A percentile compares a stretch with the other conserved stretches of the same genome.
Evolutionary conservation across 2,329 filamentous ascomycete species (phyloP).

Genomic region (Ophiostoma sp.): DNA sequence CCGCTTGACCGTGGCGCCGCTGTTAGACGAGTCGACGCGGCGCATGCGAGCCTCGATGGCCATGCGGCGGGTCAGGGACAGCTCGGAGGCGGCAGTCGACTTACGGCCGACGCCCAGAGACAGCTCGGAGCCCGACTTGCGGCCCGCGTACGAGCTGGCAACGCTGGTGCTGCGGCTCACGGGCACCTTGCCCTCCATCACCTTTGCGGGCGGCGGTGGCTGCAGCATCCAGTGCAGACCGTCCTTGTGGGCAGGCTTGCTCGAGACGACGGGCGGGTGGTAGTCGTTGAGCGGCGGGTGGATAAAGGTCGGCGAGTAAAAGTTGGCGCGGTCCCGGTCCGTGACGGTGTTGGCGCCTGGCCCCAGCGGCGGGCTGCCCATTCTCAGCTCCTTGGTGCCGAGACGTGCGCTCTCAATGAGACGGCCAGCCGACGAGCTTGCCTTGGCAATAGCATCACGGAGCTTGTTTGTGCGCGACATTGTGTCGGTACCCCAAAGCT

Average conservation of each 20-base stretch:
- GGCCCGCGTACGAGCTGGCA: conserved; percentile 45
- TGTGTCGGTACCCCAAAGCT: conserved; percentile 66
- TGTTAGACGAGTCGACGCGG: conserved; percentile 22
- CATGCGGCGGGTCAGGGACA: conserved; percentile 24
- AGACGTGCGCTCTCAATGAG: conserved; percentile 45
- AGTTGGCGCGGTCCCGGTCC: conserved; percentile 49
- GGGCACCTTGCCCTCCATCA: conserved; percentile 83
- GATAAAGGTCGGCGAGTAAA: conserved; percentile 48
- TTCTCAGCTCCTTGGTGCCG: conserved; percentile 41
- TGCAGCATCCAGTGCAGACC: conserved; percentile 89
- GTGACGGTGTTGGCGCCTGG: conserved; percentile 35
- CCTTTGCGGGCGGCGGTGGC: conserved; percentile 78
- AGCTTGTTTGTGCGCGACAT: conserved; percentile 50
- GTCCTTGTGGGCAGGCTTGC: conserved; percentile 61
- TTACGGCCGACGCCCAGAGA: conserved; percentile 30
- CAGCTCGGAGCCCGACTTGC: conserved; percentile 8
- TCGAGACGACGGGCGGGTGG: conserved; percentile 77
- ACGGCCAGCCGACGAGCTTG: conserved; percentile 49
- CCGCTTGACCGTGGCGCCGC: conserved; percentile 14
- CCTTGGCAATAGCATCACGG: conserved; percentile 55
- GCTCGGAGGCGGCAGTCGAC: conserved; percentile 20
- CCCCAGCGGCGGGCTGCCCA: neutral
- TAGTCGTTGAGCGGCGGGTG: conserved; percentile 79
- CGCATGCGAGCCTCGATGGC: conserved; percentile 24
- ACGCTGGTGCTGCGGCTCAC: conserved; percentile 59